Percentiles rank a stretch among this genome's conserved stretches.
These are phyloP conservation scores for Aspergillus oerlinghausenensis DNA, from an alignment of 2,329 filamentous ascomycete species.

Conservation along the genomic window DNA sequence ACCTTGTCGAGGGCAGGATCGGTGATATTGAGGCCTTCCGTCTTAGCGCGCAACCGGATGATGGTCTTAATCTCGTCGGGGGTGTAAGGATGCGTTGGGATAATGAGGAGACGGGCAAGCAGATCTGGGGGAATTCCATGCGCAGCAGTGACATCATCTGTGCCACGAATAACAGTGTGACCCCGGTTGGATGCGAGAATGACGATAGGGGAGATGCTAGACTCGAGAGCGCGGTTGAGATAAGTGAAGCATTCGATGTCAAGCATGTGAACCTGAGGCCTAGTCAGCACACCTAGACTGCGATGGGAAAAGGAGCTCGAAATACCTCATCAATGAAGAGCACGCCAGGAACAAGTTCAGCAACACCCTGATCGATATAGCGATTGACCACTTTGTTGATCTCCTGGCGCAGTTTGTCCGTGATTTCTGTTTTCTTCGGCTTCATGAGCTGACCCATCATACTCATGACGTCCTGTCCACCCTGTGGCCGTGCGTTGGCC, in stretches of 20 bases:
- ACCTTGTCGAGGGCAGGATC: slow-evolving; percentile 84
- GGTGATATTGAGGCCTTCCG: slow-evolving; percentile 72
- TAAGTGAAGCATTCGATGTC: slow-evolving; percentile 99
- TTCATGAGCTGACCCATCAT: slow-evolving; percentile 99
- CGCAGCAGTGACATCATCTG: slow-evolving; percentile 70
- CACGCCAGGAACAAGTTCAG: slow-evolving; percentile 95
- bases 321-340: slow-evolving; percentile 95
- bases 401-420: slow-evolving; percentile 88
- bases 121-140: slow-evolving; percentile 95
- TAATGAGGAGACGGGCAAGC: slow-evolving; percentile 86
- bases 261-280: slow-evolving; percentile 86
- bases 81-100: slow-evolving; percentile 87
- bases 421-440: slow-evolving; percentile 99
- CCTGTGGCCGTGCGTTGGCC: slow-evolving; percentile 90
- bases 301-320: slow-evolving; percentile 16
- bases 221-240: slow-evolving; percentile 96
- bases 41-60: slow-evolving; percentile 75
- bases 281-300: slow-evolving; percentile 10
- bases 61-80: slow-evolving; percentile 89
- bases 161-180: slow-evolving; percentile 86
- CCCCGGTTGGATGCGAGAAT: slow-evolving; percentile 96
- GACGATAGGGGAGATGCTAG: slow-evolving; percentile 89
- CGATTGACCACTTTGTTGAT: slow-evolving; percentile 99
- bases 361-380: slow-evolving; percentile 97
- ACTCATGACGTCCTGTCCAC: slow-evolving; percentile 98